phyloP scores from a whole-genome alignment of 441 rosid species.

The Gossypium schwendimanii region DNA sequence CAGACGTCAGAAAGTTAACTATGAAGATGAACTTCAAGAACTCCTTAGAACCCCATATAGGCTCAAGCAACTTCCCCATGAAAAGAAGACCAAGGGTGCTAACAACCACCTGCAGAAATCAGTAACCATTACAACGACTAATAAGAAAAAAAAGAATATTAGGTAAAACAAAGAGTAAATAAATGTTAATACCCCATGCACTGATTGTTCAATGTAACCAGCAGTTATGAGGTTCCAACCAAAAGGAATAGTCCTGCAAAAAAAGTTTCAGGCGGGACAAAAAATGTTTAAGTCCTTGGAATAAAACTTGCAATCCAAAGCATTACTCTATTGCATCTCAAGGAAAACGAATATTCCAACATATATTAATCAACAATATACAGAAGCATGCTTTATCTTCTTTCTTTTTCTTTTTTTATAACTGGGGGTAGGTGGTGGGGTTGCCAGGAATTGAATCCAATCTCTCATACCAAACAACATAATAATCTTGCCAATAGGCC shows the following conservation, averaged over 20 bases:
- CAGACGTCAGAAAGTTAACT: constrained; percentile 68
- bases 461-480: no score
- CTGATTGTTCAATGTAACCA: constrained; percentile 78
- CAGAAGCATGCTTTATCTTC: background rate
- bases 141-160: background rate
- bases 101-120: constrained; percentile 47
- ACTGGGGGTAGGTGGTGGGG: no score
- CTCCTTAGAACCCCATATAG: constrained; percentile 94
- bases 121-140: constrained; percentile 12
- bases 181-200: constrained; percentile 60
- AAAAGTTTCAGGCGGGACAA: background rate
- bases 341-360: background rate
- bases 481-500: no score
- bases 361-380: background rate
- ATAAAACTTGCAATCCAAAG: background rate
- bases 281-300: background rate
- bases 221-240: constrained; percentile 89
- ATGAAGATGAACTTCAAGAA: constrained; percentile 87
- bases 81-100: constrained; percentile 72
- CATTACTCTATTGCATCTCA: background rate
- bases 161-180: constrained; percentile 7
- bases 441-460: no score
- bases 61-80: constrained; percentile 90
- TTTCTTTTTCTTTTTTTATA: no score
- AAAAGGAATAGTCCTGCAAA: constrained; percentile 89